These are phyloP conservation scores for Yarrowia deformans DNA, from an alignment of 805 yeast species.

Conservation along the genomic window DNA sequence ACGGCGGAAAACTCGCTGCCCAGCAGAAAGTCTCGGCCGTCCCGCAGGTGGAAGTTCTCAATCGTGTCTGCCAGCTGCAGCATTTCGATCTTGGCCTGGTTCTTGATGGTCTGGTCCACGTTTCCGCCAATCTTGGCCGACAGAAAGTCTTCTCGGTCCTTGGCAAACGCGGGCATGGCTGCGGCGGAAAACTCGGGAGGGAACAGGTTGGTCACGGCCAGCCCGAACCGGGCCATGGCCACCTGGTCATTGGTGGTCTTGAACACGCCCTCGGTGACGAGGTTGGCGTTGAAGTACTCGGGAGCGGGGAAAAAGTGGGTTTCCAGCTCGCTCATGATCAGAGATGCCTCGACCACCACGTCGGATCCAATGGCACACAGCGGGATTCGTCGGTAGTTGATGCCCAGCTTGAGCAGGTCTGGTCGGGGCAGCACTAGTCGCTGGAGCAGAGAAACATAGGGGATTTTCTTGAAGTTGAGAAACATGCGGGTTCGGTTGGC, in stretches of 20 bases:
- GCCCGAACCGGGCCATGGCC: constrained; percentile 13
- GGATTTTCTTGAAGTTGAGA: constrained; percentile 35
- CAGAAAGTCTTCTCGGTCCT: constrained; percentile 33
- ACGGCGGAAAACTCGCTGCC: constrained; percentile 25
- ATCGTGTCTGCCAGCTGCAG: constrained; percentile 32
- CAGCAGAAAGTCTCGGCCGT: constrained; percentile 28
- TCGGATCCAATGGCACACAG: constrained; percentile 37
- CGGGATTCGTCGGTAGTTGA: constrained; percentile 38
- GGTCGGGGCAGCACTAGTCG: constrained; percentile 33
- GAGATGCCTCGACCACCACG: constrained; percentile 26
- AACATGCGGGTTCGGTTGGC: constrained; percentile 35
- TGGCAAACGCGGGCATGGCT: constrained; percentile 21
- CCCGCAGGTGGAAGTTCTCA: constrained; percentile 31
- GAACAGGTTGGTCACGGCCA: constrained; percentile 24
- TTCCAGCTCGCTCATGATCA: constrained; percentile 36
- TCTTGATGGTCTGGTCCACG: not conserved
- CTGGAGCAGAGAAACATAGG: constrained; percentile 12
- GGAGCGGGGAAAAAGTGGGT: constrained; percentile 36
- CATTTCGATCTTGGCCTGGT: constrained; percentile 37
- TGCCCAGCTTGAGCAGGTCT: constrained; percentile 29
- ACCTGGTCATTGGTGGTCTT: constrained; percentile 33
- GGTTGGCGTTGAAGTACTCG: constrained; percentile 20
- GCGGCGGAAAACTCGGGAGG: constrained; percentile 28
- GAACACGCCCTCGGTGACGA: constrained; percentile 24
- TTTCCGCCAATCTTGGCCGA: constrained; percentile 13